Conservation (phyloP, 192 early-diverging fungal species). For the Mortierella alpina region DNA sequence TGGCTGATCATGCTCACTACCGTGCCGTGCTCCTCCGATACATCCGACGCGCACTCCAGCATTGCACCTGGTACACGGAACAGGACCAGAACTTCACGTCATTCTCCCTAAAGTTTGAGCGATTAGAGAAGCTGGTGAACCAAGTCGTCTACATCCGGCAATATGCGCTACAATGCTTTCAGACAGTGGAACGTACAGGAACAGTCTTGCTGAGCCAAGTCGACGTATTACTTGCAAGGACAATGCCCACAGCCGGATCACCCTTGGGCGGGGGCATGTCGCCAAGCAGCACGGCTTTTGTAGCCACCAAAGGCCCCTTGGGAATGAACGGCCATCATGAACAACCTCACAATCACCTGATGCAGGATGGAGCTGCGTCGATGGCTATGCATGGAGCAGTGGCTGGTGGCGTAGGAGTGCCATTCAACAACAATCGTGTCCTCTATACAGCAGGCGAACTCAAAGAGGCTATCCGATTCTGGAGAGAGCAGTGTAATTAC, state of each 20-base stretch:
- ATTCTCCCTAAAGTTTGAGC: conserved; percentile 35
- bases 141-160: conserved; percentile 25
- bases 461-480: conserved; percentile 49
- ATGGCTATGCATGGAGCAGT: background rate
- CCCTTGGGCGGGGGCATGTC: conserved; percentile 22
- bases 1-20: conserved; percentile 37
- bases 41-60: conserved; percentile 24
- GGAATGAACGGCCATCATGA: conserved; percentile 1
- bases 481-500: conserved; percentile 44
- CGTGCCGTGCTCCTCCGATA: conserved; percentile 38
- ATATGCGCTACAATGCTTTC: conserved; percentile 38
- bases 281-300: background rate
- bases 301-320: conserved; percentile 3
- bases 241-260: conserved; percentile 8
- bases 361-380: background rate
- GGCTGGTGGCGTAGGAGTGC: background rate
- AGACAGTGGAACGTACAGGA: conserved; percentile 31
- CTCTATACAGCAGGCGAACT: conserved; percentile 37
- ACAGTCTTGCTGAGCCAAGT: conserved; percentile 30
- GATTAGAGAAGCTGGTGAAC: conserved; percentile 21
- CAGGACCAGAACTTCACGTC: conserved; percentile 32
- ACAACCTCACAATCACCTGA: background rate
- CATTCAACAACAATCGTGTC: conserved; percentile 38
- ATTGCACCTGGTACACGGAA: conserved; percentile 34
- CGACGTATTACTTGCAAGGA: conserved; percentile 37